These are phyloP conservation scores for Persicaria tinctoria DNA, from an alignment of 148 eudicot genomes.

Conservation along the genomic window DNA sequence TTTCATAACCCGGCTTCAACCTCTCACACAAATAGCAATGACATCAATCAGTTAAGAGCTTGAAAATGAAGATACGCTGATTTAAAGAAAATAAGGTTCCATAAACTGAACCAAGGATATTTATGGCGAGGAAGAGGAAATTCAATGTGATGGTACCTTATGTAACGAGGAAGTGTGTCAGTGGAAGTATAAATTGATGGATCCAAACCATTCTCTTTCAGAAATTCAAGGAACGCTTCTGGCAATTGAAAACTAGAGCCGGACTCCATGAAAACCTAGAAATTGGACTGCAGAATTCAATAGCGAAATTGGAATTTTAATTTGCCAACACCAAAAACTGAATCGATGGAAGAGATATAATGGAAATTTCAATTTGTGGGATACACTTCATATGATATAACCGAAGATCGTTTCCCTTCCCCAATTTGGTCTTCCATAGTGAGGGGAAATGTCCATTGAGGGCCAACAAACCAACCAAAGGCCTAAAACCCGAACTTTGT, in stretches of 20 bases:
- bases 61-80: neutral
- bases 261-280: constrained; percentile 16
- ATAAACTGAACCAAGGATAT: neutral
- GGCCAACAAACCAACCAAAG: no score
- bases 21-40: constrained; percentile 24
- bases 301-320: neutral
- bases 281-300: neutral
- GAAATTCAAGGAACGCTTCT: constrained; percentile 67
- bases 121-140: neutral
- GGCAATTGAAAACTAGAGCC: constrained; percentile 40
- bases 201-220: constrained; percentile 60
- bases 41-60: neutral
- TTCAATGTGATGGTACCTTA: constrained; percentile 39
- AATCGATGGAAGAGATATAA: no score
- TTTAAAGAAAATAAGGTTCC: neutral
- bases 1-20: constrained; percentile 71
- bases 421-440: no score
- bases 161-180: constrained; percentile 64
- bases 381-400: no score
- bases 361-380: no score
- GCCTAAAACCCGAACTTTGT: no score
- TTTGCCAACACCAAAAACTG: no score
- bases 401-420: no score
- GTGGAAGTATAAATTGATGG: constrained; percentile 49
- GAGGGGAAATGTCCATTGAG: no score